Conservation (phyloP, 2,329 filamentous ascomycete genomes). For the Paraconiothyrium sp. region DNA sequence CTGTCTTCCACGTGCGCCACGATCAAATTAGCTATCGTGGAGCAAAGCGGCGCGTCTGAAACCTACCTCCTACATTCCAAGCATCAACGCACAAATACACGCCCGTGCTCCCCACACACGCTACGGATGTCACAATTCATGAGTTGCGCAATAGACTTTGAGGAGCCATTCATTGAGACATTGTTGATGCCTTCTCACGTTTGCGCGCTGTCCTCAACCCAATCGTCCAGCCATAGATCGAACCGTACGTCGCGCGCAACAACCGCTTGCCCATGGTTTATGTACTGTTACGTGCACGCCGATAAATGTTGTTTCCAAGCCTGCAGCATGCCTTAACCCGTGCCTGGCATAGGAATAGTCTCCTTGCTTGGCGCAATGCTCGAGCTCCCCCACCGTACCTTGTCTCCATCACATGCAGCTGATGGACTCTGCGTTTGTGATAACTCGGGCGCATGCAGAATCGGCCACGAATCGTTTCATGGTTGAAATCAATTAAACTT, state of each 20-base stretch:
- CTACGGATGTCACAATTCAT: conserved; percentile 9
- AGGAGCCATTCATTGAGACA: not conserved
- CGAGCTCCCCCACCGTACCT: not conserved
- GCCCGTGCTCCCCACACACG: not conserved
- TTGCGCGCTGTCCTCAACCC: not conserved
- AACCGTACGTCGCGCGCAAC: not conserved
- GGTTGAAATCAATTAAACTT: conserved; percentile 18
- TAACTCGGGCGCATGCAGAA: conserved; percentile 16
- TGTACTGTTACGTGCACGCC: not conserved
- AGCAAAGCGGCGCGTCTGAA: conserved; percentile 25
- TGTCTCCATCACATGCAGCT: conserved; percentile 26
- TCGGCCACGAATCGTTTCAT: conserved; percentile 28
- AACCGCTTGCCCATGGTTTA: not conserved
- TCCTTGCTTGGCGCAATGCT: conserved; percentile 13
- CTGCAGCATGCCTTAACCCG: conserved; percentile 14
- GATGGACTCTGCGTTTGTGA: conserved; percentile 33
- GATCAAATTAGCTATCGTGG: not conserved
- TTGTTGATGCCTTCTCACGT: not conserved
- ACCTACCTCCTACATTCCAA: conserved; percentile 26
- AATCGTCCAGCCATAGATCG: not conserved
- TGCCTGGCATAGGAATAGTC: not conserved
- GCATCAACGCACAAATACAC: conserved; percentile 20
- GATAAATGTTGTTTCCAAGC: conserved; percentile 12
- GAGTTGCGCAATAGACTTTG: not conserved
- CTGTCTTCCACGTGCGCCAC: not conserved